Evolutionary conservation across 371 early-diverging fungal genomes (phyloP).

Genomic region (Mortierella sp.): DNA sequence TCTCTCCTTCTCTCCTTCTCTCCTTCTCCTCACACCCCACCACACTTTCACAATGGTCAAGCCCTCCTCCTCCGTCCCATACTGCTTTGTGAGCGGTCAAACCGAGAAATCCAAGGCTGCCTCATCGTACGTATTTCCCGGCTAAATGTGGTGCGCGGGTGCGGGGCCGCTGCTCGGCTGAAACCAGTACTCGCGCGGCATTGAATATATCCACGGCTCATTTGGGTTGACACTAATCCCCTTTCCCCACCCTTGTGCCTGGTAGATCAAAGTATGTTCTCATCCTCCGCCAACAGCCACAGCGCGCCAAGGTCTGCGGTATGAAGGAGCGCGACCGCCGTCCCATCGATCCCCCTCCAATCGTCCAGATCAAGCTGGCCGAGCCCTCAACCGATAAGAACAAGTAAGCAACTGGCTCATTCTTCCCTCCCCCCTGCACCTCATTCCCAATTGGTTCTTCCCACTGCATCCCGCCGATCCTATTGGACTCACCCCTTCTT

Average conservation of each 20-base stretch:
- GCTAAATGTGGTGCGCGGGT: no score
- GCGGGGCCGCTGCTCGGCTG: no score
- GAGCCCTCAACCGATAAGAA: conserved; percentile 60
- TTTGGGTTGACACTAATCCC: no score
- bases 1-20: background rate
- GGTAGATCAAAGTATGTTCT: conserved; percentile 49
- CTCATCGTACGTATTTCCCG: conserved; percentile 29
- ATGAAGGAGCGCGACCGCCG: conserved; percentile 75
- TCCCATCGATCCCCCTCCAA: conserved; percentile 95
- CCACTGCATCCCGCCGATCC: no score
- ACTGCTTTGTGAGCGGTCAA: conserved; percentile 52
- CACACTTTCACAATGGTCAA: conserved; percentile 39
- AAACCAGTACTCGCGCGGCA: no score
- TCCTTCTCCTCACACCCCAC: background rate
- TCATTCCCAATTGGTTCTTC: background rate
- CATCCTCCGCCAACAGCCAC: conserved; percentile 46
- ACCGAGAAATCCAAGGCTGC: conserved; percentile 29
- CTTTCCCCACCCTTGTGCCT: background rate
- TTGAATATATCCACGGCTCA: no score
- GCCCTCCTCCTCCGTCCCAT: conserved; percentile 37
- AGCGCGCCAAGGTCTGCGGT: conserved; percentile 48
- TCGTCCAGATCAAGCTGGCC: conserved; percentile 79
- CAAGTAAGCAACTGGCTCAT: conserved; percentile 18
- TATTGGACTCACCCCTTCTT: background rate
- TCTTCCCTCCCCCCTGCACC: background rate